A percentile compares a stretch with the other conserved stretches of the same genome.
Conservation (phyloP, 2,329 filamentous ascomycete genomes). For the Talaromyces sp. region DNA sequence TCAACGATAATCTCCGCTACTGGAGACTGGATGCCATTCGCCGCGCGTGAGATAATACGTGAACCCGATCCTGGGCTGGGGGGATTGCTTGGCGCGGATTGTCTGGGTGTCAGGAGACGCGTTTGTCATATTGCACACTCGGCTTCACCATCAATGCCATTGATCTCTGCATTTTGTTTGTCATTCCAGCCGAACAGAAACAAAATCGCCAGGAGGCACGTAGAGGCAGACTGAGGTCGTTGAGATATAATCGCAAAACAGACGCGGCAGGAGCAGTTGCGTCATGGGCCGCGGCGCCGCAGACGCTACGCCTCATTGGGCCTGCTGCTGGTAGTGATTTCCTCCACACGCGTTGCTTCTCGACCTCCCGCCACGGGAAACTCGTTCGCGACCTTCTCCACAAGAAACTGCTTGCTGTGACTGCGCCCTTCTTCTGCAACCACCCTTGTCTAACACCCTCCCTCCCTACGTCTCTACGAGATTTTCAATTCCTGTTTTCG, state of each 20-base stretch:
- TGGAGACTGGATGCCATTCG: background rate
- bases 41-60: too few relatives aligned
- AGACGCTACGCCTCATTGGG: background rate
- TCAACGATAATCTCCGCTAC: background rate
- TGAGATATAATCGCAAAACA: background rate
- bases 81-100: background rate
- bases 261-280: background rate
- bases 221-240: background rate
- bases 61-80: too few relatives aligned
- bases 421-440: background rate
- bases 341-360: conserved; percentile 16
- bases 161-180: background rate
- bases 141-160: background rate
- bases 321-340: background rate
- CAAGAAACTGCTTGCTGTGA: conserved; percentile 12
- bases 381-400: conserved; percentile 15
- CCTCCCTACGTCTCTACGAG: background rate
- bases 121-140: background rate
- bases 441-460: background rate
- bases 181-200: background rate
- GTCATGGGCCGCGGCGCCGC: background rate
- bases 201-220: background rate
- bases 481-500: background rate
- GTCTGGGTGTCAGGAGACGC: background rate
- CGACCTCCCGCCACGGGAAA: conserved; percentile 21